Conservation (phyloP, 2,329 filamentous ascomycete species). For the Cryphonectria carpinicola region DNA sequence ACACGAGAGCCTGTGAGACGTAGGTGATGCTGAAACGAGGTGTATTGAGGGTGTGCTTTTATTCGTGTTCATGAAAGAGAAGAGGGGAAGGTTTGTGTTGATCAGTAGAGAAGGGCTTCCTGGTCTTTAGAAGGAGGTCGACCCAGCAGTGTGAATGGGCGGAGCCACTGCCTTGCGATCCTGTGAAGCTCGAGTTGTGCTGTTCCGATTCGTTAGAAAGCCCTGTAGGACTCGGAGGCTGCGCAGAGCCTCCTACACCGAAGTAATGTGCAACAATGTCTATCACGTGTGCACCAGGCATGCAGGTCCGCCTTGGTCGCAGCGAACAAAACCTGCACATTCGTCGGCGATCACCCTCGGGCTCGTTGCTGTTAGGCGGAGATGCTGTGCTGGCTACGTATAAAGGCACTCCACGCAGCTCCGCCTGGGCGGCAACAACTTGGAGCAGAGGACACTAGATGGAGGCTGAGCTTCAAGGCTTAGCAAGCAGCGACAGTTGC, state of each 20-base stretch:
- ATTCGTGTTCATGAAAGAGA: neutral
- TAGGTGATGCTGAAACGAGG: neutral
- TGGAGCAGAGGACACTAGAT: neutral
- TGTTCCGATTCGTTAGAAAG: neutral
- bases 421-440: neutral
- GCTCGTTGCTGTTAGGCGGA: neutral
- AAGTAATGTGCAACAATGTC: neutral
- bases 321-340: neutral
- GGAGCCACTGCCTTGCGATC: neutral
- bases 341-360: neutral
- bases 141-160: neutral
- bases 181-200: neutral
- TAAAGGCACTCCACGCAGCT: neutral
- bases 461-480: neutral
- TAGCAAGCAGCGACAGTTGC: constrained; percentile 1
- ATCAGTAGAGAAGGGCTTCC: neutral
- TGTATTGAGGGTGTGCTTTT: neutral
- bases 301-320: neutral
- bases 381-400: neutral
- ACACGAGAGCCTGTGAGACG: neutral
- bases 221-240: neutral
- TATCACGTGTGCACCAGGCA: neutral
- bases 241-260: constrained; percentile 1
- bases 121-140: neutral
- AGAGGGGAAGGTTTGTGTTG: neutral